These are phyloP conservation scores for Apiospora marii DNA, from an alignment of 2,329 filamentous ascomycete genomes.

Conservation along the genomic window DNA sequence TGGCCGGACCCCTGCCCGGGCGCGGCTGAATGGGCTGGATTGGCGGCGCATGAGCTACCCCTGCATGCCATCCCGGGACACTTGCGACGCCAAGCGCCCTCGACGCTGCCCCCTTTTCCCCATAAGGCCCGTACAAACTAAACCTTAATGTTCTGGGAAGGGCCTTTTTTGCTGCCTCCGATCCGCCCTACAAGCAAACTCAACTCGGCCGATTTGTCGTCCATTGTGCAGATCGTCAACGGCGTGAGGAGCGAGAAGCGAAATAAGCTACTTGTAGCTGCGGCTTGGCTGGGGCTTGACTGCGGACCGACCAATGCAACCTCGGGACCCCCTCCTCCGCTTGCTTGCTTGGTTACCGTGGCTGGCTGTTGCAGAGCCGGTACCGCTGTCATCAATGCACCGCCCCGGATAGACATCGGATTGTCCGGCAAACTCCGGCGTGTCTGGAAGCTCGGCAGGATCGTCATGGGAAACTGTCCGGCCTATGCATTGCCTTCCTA, in stretches of 20 bases:
- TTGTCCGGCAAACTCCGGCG: not conserved
- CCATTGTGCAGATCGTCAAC: not conserved
- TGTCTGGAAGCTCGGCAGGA: not conserved
- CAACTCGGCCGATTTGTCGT: conserved; percentile 3
- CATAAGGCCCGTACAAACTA: not conserved
- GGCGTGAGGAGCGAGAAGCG: not conserved
- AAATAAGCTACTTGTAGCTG: not conserved
- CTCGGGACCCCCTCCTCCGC: not conserved
- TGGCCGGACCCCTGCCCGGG: not conserved
- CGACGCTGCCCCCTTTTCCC: conserved; percentile 9
- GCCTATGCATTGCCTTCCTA: not conserved
- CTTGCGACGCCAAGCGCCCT: not conserved
- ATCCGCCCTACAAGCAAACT: not conserved
- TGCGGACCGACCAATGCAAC: not conserved
- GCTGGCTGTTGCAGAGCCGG: not conserved
- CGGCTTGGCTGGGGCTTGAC: not conserved
- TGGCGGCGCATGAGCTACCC: not conserved
- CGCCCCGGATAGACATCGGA: not conserved
- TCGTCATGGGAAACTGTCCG: not conserved
- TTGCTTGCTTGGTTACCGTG: not conserved
- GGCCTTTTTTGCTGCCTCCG: not conserved
- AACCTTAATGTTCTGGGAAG: not conserved
- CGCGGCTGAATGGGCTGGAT: not conserved
- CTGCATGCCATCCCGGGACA: conserved; percentile 11
- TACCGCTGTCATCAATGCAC: not conserved